Evolutionary conservation across 305 asterid species (phyloP).

Genomic region (Fraxinus sp.): DNA sequence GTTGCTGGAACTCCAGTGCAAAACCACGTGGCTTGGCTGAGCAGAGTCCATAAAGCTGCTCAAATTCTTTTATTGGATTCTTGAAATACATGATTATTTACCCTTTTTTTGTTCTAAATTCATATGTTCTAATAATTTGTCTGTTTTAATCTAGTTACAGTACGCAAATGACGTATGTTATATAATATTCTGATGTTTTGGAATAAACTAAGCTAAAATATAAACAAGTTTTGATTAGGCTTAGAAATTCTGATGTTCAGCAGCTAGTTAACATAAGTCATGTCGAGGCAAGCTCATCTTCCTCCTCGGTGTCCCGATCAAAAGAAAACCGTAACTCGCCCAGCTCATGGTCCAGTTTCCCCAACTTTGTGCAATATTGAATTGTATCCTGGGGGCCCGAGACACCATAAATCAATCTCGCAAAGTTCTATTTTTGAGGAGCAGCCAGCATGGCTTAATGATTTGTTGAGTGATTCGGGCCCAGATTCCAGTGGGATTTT

Average conservation of each 20-base stretch:
- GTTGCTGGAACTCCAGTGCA: neutral
- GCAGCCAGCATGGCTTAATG: slow-evolving; percentile 74
- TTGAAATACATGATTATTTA: neutral
- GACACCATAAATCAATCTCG: slow-evolving; percentile 44
- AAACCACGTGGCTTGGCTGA: neutral
- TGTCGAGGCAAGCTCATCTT: slow-evolving; percentile 80
- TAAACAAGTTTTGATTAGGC: slow-evolving; percentile 19
- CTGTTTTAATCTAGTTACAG: neutral
- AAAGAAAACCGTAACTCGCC: slow-evolving; percentile 43
- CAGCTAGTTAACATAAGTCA: slow-evolving; percentile 38
- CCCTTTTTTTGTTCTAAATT: neutral
- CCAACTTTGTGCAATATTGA: slow-evolving; percentile 34
- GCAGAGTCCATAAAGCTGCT: neutral
- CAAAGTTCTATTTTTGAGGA: slow-evolving; percentile 53
- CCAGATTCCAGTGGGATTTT: slow-evolving; percentile 32
- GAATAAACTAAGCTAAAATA: slow-evolving; percentile 26
- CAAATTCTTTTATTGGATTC: neutral
- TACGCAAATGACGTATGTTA: slow-evolving; percentile 12
- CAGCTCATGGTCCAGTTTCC: slow-evolving; percentile 23
- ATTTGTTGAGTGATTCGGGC: slow-evolving; percentile 59
- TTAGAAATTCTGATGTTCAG: slow-evolving; percentile 24
- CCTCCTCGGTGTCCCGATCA: slow-evolving; percentile 90
- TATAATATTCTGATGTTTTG: slow-evolving; percentile 14
- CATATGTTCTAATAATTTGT: neutral
- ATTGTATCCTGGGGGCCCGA: slow-evolving; percentile 21